phyloP scores from a whole-genome alignment of 2,329 filamentous ascomycete species.

The Fusarium haematococcum region DNA sequence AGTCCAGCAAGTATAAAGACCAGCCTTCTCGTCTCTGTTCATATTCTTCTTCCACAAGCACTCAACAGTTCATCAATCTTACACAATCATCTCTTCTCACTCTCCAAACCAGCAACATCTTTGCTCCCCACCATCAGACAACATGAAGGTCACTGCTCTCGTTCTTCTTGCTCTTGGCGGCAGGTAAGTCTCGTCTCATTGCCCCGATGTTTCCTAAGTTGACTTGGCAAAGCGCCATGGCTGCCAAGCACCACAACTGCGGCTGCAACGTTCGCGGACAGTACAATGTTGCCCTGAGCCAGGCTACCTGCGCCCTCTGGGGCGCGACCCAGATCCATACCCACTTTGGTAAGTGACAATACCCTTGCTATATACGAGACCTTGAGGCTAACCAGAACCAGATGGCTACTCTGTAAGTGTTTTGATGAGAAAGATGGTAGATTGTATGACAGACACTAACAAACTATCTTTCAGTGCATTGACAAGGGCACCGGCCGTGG shows the following conservation, averaged over 20 bases:
- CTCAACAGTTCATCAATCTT: background rate
- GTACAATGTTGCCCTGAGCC: conserved; percentile 8
- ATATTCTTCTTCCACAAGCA: background rate
- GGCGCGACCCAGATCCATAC: conserved; percentile 16
- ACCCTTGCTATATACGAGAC: too few relatives aligned
- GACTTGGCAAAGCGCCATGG: conserved; percentile 3
- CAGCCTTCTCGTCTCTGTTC: background rate
- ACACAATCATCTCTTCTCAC: background rate
- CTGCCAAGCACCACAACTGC: conserved; percentile 19
- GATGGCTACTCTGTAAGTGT: conserved; percentile 27
- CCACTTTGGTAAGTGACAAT: background rate
- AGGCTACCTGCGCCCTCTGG: conserved; percentile 24
- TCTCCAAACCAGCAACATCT: background rate
- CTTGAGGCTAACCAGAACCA: background rate
- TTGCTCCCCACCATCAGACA: background rate
- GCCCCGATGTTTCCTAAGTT: background rate
- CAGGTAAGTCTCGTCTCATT: background rate
- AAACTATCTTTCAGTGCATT: conserved; percentile 5
- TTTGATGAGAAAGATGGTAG: fast-evolving
- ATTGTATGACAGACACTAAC: background rate
- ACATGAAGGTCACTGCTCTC: background rate
- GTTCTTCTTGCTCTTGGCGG: background rate
- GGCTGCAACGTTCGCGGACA: conserved; percentile 21
- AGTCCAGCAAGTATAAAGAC: background rate
- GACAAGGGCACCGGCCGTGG: conserved; percentile 21